Base-by-base conservation (phyloP, 78 protist species). In the Dictyostelium capitatum region DNA sequence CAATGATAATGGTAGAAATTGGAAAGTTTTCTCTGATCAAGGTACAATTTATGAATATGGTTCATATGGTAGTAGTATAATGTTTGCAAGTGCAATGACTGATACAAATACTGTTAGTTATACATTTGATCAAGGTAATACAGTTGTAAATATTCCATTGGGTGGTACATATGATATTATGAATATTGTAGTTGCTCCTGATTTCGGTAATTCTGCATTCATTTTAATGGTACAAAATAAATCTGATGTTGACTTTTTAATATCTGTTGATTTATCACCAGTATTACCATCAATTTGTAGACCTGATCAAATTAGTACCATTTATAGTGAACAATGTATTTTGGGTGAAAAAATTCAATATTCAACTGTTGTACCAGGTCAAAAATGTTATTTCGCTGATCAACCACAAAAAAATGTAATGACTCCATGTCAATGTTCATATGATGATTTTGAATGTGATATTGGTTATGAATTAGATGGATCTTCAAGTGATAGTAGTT, bases 21-120 rank as follows among this genome's bases (percentile, higher is more conserved):
- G 95, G 95, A 73, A 17, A 6, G 20, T 51, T 6, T 12, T 91
- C 51, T 77, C n/a, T 25, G 83, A 70, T 41, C n/a, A 56, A 7
- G 83, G 90, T 15, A 53, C 74, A 0, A 79, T 91, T 48, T 82
- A 83, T 17, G 95, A 91, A 59, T 70, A 82, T 82, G 95, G 89
- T 48, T 43, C 47, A 46, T 46, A 73, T 69, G 95, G 95, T 46
- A 19, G 64, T 6, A 20, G 78, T 28, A 32, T 91, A 1, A 41
- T 91, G 3, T 28, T 23, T 2, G 95, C 95, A 14, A 28, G 75
- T 28, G 46, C 62, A 23, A 73, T 47, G 51, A 32, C 20, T 4
- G 78, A 77, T 32, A 77, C 93, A 0, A 32, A 64, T 32, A 25
- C 43, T 23, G 4, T 87, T 12, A 30, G 6, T 3, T 87, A 87